Evolutionary conservation across 345 rosid species (phyloP), one percentile per base, ranked within the genome.

Genomic region (Lepidium africanum): DNA sequence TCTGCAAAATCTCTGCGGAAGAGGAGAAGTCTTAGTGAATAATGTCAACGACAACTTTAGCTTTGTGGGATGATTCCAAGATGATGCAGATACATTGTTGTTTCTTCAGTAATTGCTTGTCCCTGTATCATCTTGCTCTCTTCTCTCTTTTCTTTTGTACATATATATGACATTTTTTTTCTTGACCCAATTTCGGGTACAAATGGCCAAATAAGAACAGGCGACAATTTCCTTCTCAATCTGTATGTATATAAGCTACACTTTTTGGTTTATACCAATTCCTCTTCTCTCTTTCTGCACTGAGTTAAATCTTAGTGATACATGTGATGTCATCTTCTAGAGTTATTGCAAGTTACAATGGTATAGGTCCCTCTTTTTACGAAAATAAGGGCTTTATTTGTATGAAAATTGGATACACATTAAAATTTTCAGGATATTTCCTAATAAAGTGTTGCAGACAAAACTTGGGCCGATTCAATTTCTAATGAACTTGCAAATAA

Each of bases 1-100:
- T 91, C 70, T 95, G 97, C 84, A 95, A 95, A 80, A 78, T 87
- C 60, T 68, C 87, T 12, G 95, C 85, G 3, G 63, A 74, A 52
- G 63, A 66, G 23, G 42, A 59, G 16, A 52, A 49, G 35, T 50
- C 72, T 39, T 63, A 71, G 63, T 63, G 69, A 37, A 53, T 45
- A 54, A 36, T 63, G 41, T 49, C 75, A 53, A 54, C n/a, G 8
- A 55, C 69, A 54, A 45, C 15, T 40, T 73, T 48, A 65, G 55
- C 51, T 72, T 47, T 40, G 51, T 65, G 66, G 21, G 48, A 73
- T 49, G 62, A 21, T 50, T 65, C 32, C 48, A 65, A 59, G 72
- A 65, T 73, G 77, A 65, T 58, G 66, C 60, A 49, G 71, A 73
- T 72, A 73, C 71, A 57, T 65, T 32, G 46, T 13, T 39, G 16